Conservation (phyloP, 768 basidiomycete species). For the Mycena belliarum region DNA sequence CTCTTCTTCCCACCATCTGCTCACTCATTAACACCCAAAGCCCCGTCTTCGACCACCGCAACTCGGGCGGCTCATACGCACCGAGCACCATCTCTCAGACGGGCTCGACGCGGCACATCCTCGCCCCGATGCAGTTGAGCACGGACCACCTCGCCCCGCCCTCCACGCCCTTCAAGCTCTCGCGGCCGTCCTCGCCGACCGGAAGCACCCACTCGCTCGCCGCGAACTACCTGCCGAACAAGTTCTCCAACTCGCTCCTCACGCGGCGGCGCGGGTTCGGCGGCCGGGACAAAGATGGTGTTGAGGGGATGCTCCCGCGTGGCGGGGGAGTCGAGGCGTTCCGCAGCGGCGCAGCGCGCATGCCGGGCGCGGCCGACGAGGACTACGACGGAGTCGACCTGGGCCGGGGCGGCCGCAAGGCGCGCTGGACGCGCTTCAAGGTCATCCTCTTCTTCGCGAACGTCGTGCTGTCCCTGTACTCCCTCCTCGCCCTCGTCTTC, state of each 20-base stretch:
- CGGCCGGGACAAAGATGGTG: background rate
- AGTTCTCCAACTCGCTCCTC: conserved; percentile 51
- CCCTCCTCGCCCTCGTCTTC: conserved; percentile 18
- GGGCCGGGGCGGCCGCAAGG: background rate
- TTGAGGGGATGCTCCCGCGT: conserved; percentile 24
- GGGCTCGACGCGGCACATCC: conserved; percentile 38
- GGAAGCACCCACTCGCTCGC: conserved; percentile 37
- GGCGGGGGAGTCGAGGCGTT: conserved; percentile 65
- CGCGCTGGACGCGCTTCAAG: conserved; percentile 22
- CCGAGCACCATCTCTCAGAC: conserved; percentile 32
- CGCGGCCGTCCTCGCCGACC: background rate
- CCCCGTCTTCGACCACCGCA: background rate
- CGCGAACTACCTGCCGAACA: conserved; percentile 60
- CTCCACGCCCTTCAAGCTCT: conserved; percentile 26
- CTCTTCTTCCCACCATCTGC: background rate
- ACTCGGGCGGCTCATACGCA: conserved; percentile 34
- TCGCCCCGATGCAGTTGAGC: conserved; percentile 22
- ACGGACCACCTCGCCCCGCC: conserved; percentile 34
- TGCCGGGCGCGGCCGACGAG: conserved; percentile 43
- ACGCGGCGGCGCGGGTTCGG: conserved; percentile 24
- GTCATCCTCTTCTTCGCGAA: conserved; percentile 19
- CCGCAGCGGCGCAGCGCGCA: conserved; percentile 41
- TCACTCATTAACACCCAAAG: background rate
- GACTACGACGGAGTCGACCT: conserved; percentile 42
- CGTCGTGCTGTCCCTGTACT: conserved; percentile 7